phyloP scores from a whole-genome alignment of 805 yeast species.

The Nakazawaea populi region DNA sequence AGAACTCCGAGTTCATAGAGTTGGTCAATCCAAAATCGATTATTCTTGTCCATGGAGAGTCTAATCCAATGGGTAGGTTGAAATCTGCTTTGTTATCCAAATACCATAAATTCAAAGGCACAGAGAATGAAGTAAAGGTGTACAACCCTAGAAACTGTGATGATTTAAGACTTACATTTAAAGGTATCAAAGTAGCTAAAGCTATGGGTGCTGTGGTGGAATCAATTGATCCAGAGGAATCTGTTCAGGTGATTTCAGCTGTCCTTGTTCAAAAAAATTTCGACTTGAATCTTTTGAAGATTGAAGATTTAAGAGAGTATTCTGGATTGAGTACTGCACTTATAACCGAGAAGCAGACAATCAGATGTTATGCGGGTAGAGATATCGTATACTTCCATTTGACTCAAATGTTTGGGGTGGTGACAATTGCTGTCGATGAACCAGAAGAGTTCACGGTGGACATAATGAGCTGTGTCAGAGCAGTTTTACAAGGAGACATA shows the following conservation, averaged over 20 bases:
- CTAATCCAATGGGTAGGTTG: constrained; percentile 96
- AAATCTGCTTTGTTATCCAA: constrained; percentile 89
- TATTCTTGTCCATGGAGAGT: constrained; percentile 94
- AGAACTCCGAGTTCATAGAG: constrained; percentile 87
- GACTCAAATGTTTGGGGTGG: constrained; percentile 90
- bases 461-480: constrained; percentile 61
- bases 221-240: constrained; percentile 25
- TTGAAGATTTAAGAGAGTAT: constrained; percentile 84
- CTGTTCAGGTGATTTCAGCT: constrained; percentile 55
- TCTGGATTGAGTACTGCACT: constrained; percentile 82
- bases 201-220: constrained; percentile 52
- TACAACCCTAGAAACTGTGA: constrained; percentile 92
- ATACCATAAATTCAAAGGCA: constrained; percentile 73
- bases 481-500: constrained; percentile 38
- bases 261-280: constrained; percentile 89
- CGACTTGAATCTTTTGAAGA: constrained; percentile 74
- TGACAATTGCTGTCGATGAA: constrained; percentile 57
- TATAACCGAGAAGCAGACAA: constrained; percentile 73
- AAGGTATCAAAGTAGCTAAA: constrained; percentile 80
- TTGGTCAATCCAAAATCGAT: constrained; percentile 78
- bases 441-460: constrained; percentile 40
- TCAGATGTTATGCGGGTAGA: constrained; percentile 74
- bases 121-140: constrained; percentile 85
- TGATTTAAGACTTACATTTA: constrained; percentile 66
- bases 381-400: constrained; percentile 84